These are phyloP conservation scores for Brettanomyces anomalus DNA, from an alignment of 805 yeast genomes.

Conservation along the genomic window DNA sequence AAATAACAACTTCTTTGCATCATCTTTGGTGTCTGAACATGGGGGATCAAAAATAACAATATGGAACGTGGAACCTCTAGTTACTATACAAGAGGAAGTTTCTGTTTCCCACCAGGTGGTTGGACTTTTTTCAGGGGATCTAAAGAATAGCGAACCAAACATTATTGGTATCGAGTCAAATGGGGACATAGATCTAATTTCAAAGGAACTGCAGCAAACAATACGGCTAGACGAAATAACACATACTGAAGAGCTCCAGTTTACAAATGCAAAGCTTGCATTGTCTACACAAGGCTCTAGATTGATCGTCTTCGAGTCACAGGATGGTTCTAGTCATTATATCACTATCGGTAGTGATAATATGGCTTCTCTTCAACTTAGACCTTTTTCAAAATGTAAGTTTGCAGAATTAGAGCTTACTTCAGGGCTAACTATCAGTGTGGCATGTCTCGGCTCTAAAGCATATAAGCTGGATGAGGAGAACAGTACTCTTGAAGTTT, in stretches of 20 bases:
- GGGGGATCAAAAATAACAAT: slow-evolving; percentile 7
- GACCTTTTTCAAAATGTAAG: slow-evolving; percentile 3
- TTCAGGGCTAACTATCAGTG: slow-evolving; percentile 1
- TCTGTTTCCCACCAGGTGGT: slow-evolving; percentile 7
- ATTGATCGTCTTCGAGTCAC: not conserved
- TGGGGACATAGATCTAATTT: slow-evolving; percentile 4
- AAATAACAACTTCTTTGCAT: slow-evolving; percentile 8
- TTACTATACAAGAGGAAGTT: slow-evolving; percentile 13
- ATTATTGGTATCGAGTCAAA: slow-evolving; percentile 5
- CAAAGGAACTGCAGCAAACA: not conserved
- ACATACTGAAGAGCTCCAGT: not conserved
- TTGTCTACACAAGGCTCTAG: not conserved
- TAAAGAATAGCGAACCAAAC: not conserved
- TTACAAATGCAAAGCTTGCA: not conserved
- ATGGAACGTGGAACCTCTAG: slow-evolving; percentile 12
- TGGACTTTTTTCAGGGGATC: slow-evolving; percentile 6
- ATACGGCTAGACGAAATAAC: not conserved
- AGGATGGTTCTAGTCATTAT: not conserved
- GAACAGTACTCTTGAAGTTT: not conserved
- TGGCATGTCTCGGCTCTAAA: slow-evolving; percentile 6
- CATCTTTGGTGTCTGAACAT: slow-evolving; percentile 11
- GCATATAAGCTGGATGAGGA: slow-evolving; percentile 4
- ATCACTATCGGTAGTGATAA: not conserved
- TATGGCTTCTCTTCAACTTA: not conserved
- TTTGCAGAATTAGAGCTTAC: slow-evolving; percentile 2